Evolutionary conservation across 345 rosid species (phyloP), one percentile per base, ranked within the genome.

Genomic region (Clarkia xantiana): DNA sequence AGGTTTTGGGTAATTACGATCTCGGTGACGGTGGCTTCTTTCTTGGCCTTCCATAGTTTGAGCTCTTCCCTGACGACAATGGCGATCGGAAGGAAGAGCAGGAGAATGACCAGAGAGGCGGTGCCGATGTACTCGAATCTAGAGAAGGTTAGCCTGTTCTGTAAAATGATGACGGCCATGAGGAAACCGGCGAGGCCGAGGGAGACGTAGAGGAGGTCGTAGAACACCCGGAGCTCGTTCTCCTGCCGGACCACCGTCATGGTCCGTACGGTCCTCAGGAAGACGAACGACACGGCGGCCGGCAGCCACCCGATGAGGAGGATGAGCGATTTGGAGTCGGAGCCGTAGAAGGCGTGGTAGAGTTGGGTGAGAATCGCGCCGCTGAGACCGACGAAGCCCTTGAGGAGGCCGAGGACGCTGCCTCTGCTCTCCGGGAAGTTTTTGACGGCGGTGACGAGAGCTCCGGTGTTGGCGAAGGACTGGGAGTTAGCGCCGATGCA

Each of bases 221-320:
- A 64, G 43, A 68, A 68, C 25, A 68, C 17, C 34, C 45, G 52
- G 45, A 52, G 62, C 62, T 68, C 73, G 13, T 64, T 63, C 18
- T 47, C 18, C 55, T 49, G 69, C 13, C 65, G 58, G 51, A 55
- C 59, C 3, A 55, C 45, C 36, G 22, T 45, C 8, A 64, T 53
- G 18, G 60, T 56, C 56, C 69, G 58, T 14, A 68, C 53, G 3
- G 73, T 68, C 23, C 65, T 58, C 18, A 68, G 62, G 54, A 64
- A 68, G 34, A 63, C 41, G 42, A 64, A 44, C 17, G 73, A 68
- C 13, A 56, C 23, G 18, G 60, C 69, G 4, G 66, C 65, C 3
- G 73, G 73, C 25, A 68, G 73, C 73, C 73, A 64, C 42, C 62
- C 73, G 45, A 68, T 68, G 16, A 68, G 59, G 38, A 68, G 58